phyloP scores from a whole-genome alignment of 495 filamentous ascomycete species.

The Penicillium macrosclerotiorum region DNA sequence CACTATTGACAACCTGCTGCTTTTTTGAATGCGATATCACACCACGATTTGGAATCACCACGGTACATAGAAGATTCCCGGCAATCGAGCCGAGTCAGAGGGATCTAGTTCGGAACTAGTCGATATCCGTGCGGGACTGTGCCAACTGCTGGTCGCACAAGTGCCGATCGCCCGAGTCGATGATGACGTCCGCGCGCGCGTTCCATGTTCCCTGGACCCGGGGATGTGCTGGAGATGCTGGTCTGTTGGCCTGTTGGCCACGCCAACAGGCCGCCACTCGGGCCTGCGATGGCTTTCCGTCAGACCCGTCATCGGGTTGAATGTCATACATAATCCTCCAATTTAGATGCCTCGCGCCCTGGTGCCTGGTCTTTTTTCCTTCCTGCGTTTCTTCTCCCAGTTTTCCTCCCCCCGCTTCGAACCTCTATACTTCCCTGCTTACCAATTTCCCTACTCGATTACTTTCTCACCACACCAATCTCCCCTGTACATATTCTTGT shows the following conservation, averaged over 20 bases:
- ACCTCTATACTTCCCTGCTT: too few relatives aligned
- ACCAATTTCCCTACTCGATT: too few relatives aligned
- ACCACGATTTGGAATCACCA: too few relatives aligned
- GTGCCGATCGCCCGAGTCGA: constrained; percentile 13
- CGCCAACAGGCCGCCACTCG: constrained; percentile 12
- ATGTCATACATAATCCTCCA: constrained; percentile 2
- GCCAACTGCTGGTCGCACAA: background rate
- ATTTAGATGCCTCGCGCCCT: background rate
- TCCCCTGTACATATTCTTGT: constrained; percentile 5
- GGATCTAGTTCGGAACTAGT: background rate
- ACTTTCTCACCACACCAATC: too few relatives aligned
- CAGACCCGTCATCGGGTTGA: constrained; percentile 9
- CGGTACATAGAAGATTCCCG: too few relatives aligned
- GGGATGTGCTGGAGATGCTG: background rate
- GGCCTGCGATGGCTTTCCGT: constrained; percentile 9
- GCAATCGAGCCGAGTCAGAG: background rate
- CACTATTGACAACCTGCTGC: too few relatives aligned
- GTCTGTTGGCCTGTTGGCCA: background rate
- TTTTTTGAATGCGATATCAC: too few relatives aligned
- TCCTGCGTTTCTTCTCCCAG: background rate
- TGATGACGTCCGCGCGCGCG: constrained; percentile 19
- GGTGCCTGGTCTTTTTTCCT: constrained; percentile 5
- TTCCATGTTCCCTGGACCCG: constrained; percentile 4
- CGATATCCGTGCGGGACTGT: too few relatives aligned
- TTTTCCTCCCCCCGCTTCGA: too few relatives aligned